Evolutionary conservation across 108 stramenopile species (phyloP).

Genomic region (Cylindrotheca closterium): DNA sequence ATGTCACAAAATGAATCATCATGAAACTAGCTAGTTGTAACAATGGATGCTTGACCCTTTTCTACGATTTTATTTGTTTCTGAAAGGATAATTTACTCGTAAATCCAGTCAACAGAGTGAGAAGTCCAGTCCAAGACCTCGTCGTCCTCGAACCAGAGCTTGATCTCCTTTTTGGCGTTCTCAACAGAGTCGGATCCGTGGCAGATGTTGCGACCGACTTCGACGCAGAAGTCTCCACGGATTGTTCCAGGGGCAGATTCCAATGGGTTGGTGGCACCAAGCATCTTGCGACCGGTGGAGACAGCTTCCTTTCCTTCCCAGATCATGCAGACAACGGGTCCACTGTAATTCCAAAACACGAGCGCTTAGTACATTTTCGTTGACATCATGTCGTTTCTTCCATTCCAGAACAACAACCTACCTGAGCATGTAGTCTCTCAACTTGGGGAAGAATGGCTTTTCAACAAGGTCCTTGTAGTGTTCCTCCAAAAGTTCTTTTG

Average conservation of each 20-base stretch:
- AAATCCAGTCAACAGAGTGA: conserved; percentile 82
- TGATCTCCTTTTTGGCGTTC: conserved; percentile 92
- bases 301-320: conserved; percentile 94
- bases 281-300: conserved; percentile 89
- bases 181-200: conserved; percentile 92
- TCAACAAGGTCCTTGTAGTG: conserved; percentile 91
- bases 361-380: background rate
- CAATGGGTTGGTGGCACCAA: conserved; percentile 94
- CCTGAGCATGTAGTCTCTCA: conserved; percentile 90
- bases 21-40: too few species aligned
- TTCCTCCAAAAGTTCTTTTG: conserved; percentile 78
- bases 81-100: conserved; percentile 73
- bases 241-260: conserved; percentile 91
- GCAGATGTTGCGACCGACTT: conserved; percentile 85
- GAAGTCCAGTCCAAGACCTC: conserved; percentile 75
- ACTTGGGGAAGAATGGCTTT: conserved; percentile 93
- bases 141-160: conserved; percentile 89
- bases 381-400: background rate
- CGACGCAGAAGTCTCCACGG: conserved; percentile 88
- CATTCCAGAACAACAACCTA: conserved; percentile 1
- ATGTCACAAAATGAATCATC: too few species aligned
- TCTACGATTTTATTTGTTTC: too few species aligned
- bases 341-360: conserved; percentile 5
- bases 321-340: conserved; percentile 85
- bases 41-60: too few species aligned